phyloP scores from a whole-genome alignment of 306 rosid species.

The Acmispon strigosus region DNA sequence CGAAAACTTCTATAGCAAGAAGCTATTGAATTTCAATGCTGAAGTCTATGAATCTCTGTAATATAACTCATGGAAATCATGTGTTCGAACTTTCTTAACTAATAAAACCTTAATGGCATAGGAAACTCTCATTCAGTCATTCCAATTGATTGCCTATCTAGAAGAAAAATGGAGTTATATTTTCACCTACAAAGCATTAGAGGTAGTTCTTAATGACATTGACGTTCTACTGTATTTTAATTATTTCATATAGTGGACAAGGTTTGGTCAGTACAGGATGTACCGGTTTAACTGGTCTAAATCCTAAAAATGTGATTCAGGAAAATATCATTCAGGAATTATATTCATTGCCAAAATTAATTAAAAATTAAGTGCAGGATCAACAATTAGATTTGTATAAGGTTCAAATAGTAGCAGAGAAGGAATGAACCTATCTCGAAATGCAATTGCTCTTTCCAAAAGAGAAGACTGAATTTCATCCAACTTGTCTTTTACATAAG shows the following conservation, averaged over 20 bases:
- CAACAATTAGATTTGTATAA: not conserved
- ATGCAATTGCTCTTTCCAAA: constrained; percentile 57
- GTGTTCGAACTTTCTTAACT: not conserved
- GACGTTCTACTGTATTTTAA: not conserved
- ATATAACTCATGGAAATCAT: not conserved
- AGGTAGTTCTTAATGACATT: not conserved
- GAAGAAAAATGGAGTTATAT: not conserved
- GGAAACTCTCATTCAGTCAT: not conserved
- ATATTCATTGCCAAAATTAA: not conserved
- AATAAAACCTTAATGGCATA: not conserved
- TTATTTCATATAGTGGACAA: not conserved
- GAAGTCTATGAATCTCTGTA: not conserved
- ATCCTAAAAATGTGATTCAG: not conserved
- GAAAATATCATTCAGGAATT: not conserved
- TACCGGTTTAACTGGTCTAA: not conserved
- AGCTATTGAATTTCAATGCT: not conserved
- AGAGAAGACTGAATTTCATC: constrained; percentile 81
- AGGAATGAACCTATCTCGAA: constrained; percentile 73
- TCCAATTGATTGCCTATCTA: not conserved
- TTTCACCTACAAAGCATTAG: not conserved
- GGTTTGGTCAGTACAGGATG: not conserved
- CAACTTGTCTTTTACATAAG: constrained; percentile 72
- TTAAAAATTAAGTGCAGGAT: not conserved
- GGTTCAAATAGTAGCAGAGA: not conserved
- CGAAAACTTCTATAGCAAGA: not conserved